phyloP scores from a whole-genome alignment of 2,329 filamentous ascomycete genomes.

The Beauveria australis region DNA sequence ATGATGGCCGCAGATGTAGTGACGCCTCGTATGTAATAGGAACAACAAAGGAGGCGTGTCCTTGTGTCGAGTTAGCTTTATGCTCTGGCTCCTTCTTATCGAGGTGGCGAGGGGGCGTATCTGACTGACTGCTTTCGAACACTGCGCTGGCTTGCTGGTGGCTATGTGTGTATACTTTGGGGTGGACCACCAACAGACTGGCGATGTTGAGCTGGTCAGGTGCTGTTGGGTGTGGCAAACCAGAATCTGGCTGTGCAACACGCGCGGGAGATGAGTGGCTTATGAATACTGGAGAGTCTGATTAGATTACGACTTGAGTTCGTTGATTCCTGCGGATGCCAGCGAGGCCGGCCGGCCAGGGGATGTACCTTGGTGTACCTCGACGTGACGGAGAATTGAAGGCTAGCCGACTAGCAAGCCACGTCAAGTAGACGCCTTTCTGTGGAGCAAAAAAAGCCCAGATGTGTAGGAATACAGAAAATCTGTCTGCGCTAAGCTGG shows the following conservation, averaged over 20 bases:
- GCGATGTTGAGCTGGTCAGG: neutral
- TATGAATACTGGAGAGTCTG: neutral
- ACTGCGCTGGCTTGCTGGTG: neutral
- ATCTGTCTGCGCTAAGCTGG: neutral
- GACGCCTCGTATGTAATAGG: neutral
- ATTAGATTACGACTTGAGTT: neutral
- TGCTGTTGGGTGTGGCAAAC: neutral
- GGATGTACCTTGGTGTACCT: neutral
- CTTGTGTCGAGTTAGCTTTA: neutral
- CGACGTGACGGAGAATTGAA: neutral
- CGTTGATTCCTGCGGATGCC: neutral
- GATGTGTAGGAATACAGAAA: neutral
- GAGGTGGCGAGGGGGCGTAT: neutral
- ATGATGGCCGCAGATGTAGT: neutral
- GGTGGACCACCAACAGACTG: neutral
- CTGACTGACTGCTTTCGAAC: neutral
- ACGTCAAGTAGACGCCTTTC: neutral
- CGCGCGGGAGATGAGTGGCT: neutral
- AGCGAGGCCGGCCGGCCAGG: neutral
- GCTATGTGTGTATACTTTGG: neutral
- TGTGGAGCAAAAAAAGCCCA: conserved; percentile 2
- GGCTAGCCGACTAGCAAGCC: neutral
- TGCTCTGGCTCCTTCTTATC: neutral
- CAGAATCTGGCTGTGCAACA: neutral
- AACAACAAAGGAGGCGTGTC: neutral